Evolutionary conservation across 2,329 filamentous ascomycete genomes (phyloP), one percentile per base, ranked within the genome.

Genomic region (Tolypocladium tropicale): DNA sequence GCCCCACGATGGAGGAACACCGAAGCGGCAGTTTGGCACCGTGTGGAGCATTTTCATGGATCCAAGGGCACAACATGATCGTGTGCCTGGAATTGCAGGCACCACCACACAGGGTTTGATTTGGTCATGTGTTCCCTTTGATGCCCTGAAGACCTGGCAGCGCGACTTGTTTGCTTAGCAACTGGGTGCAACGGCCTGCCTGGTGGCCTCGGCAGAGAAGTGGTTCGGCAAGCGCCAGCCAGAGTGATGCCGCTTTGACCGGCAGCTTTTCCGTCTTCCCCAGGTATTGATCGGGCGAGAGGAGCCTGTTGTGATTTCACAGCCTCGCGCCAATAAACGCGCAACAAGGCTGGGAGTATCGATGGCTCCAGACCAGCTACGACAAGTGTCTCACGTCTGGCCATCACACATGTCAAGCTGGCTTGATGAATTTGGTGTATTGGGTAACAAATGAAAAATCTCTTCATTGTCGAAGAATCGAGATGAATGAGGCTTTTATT

Each of bases 401-500:
- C n/a, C 37, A 21, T 34, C 43, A 36, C 32, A 25, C 30, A 25
- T n/a, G 25, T 53, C 36, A 46, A 53, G 37, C 21, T 53, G 52
- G 25, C 28, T 32, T 33, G 18, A 32, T 46, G 28, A 32, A 41
- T 23, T 23, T 30, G 37, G 25, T 57, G 36, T 55, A 53, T 57
- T 50, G 54, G 46, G 56, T 57, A 53, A 65, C 60, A 66, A 65
- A 62, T 52, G 58, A 64, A 69, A 64, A 64, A 59, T 34, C 57
- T 65, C 63, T 67, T 65, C 62, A 57, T 67, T 57, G 61, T 64
- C 64, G 64, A 67, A 68, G 65, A 67, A 67, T 61, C 65, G 66
- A 68, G 69, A 70, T 68, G 67, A 70, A 69, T 70, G 69, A 71
- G 68, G 66, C 66, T 71, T 73, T 72, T 71, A 73, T 71, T 73